Evolutionary conservation across 805 yeast genomes (phyloP).

Genomic region (Torulaspora indica): DNA sequence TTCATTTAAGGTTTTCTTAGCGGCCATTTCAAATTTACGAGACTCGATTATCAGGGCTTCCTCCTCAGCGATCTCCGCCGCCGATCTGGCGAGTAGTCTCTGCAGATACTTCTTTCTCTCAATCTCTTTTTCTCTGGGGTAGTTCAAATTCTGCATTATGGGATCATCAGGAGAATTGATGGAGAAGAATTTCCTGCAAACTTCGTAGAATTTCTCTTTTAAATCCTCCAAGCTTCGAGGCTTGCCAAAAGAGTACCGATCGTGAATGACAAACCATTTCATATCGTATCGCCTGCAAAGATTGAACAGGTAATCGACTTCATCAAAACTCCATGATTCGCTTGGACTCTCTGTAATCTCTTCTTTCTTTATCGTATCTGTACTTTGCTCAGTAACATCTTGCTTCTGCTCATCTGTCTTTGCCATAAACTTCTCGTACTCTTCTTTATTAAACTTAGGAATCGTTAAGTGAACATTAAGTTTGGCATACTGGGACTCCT

Average conservation of each 20-base stretch:
- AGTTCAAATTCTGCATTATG: constrained; percentile 60
- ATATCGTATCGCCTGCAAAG: constrained; percentile 50
- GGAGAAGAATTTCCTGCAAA: constrained; percentile 53
- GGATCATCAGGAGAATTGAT: constrained; percentile 44
- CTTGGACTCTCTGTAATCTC: constrained; percentile 1
- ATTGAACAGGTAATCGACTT: constrained; percentile 73
- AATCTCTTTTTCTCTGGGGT: constrained; percentile 63
- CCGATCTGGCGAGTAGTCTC: constrained; percentile 72
- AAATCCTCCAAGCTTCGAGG: constrained; percentile 67
- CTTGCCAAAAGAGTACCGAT: constrained; percentile 42
- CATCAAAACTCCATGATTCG: constrained; percentile 62
- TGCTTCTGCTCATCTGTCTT: constrained; percentile 34
- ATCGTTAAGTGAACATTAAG: constrained; percentile 64
- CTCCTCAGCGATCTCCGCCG: constrained; percentile 97
- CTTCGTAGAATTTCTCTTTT: constrained; percentile 72
- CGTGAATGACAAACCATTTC: constrained; percentile 63
- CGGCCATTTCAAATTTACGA: constrained; percentile 83
- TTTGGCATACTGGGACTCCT: constrained; percentile 60
- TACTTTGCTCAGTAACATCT: constrained; percentile 13
- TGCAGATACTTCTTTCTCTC: constrained; percentile 79
- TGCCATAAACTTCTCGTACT: constrained; percentile 50
- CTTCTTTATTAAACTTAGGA: constrained; percentile 62
- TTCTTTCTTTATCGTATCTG: constrained; percentile 9
- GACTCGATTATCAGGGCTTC: constrained; percentile 92
- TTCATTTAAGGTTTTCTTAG: constrained; percentile 81